Base-by-base conservation (phyloP, 768 basidiomycete genomes). In the Kwoniella dejecticola region DNA sequence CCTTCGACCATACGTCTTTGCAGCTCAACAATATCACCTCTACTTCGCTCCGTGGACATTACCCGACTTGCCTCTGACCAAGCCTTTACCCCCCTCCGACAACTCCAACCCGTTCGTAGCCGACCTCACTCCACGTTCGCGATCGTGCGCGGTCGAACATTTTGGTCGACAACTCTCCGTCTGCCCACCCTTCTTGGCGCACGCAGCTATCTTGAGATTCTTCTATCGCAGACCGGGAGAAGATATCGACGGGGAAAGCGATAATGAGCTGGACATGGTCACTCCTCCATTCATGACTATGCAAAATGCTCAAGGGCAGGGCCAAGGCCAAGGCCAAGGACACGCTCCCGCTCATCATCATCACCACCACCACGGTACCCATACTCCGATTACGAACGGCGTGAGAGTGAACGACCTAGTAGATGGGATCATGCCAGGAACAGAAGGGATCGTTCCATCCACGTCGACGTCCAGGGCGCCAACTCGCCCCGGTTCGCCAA, bases 1-100 rank as follows among this genome's bases (percentile, higher is more conserved):
- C n/a, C 69, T 81, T 23, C 77, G 80, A 30, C 78, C 80, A 6
- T 81, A 80, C 54, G 81, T 81, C 19, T 81, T 81, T 47, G 81
- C 80, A 0, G 77, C 79, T 0, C 77, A 63, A 48, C 26, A 57
- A 29, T 81, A 81, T 65, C 76, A 78, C 40, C 64, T 77, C 0
- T 79, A 70, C 60, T 71, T 72, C 45, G 77, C 77, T 0, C 79
- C 81, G 0, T 81, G 80, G 81, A 78, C 77, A 0, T 60, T 77
- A 33, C 71, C 65, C 8, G 57, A 68, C 45, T 70, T 81, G 0
- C 80, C 81, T 12, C 60, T 78, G 23, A 10, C 41, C 17, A 41
- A 33, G 4, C 46, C 58, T 1, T 26, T 36, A 40, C 42, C 52
- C 23, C 13, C 54, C n/a, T 19, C 17, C 50, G 21, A 21, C 13